Evolutionary conservation across 495 filamentous ascomycete genomes (phyloP), one percentile per base, ranked within the genome.

Genomic region (Echria macrotheca): DNA sequence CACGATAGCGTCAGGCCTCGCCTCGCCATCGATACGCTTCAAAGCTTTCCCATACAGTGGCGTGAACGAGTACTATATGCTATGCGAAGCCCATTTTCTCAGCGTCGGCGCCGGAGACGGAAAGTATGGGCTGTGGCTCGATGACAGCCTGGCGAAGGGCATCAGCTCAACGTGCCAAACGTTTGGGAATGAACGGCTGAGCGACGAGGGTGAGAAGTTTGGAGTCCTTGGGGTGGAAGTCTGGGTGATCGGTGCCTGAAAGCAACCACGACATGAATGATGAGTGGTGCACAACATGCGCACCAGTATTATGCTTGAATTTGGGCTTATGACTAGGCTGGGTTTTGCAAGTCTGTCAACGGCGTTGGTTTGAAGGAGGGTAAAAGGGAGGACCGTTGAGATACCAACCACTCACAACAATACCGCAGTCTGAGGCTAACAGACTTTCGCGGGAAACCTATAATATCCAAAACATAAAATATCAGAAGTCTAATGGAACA

Each of bases 1-100:
- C 21, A 95, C 89, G 22, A 70, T 77, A 14, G 55, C 59, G 11
- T 45, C 50, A 7, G 17, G 44, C 35, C 19, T 8, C 22, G 38
- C 5, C 8, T 41, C 49, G n/a, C 63, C 71, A 42, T 74, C 82
- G 24, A 85, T 95, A 56, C 82, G 89, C 5, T 97, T 98, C 77
- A 95, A 96, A 66, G 91, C 91, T 0, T 98, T 96, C 64, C 91
- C 90, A 1, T 97, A 96, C 59, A 91, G 85, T 52, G 93, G 93
- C 5, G 79, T 91, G 12, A 98, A 98, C 66, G 93, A 97, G 65
- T 96, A 96, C 63, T 84, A 93, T 73, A 94, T 96, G 56, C 84
- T 91, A 55, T 97, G 91, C 69, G 88, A 96, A 63, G 73, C 77
- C 19, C 79, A 81, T n/a, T 97, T 84, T 61, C 65, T 98, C 33